These are phyloP conservation scores for Akanthomyces muscarius DNA, from an alignment of 2,329 filamentous ascomycete species.

Conservation along the genomic window DNA sequence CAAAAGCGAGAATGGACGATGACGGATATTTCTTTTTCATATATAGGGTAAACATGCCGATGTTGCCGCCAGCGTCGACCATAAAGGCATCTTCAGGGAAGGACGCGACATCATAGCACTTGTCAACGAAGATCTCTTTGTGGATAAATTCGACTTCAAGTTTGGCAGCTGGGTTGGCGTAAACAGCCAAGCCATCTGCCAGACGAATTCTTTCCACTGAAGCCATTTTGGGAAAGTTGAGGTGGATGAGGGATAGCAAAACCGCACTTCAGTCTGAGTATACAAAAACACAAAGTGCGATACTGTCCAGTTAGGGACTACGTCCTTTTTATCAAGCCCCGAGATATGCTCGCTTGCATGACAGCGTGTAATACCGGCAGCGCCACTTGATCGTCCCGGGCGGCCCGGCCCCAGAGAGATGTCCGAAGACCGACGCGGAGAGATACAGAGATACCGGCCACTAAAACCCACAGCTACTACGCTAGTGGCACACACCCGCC, in stretches of 20 bases:
- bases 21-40: conserved; percentile 25
- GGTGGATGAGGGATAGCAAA: not conserved
- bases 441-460: not conserved
- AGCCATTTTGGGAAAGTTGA: not conserved
- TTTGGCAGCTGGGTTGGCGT: conserved; percentile 3
- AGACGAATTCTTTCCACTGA: not conserved
- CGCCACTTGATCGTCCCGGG: not conserved
- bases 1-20: conserved; percentile 25
- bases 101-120: conserved; percentile 21
- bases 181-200: not conserved
- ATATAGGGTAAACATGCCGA: conserved; percentile 26
- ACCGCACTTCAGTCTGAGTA: not conserved
- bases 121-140: conserved; percentile 24
- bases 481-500: not conserved
- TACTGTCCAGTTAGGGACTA: not conserved
- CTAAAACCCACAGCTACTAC: not conserved
- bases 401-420: conserved; percentile 1
- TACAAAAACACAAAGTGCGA: not conserved
- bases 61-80: conserved; percentile 26
- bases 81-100: conserved; percentile 21
- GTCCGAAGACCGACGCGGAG: conserved; percentile 10
- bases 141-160: conserved; percentile 22
- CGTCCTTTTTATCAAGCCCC: not conserved
- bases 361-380: too few species aligned
- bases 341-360: not conserved